Base-by-base conservation (phyloP, 129 eudicot species). In the Pittosporum tobira region DNA sequence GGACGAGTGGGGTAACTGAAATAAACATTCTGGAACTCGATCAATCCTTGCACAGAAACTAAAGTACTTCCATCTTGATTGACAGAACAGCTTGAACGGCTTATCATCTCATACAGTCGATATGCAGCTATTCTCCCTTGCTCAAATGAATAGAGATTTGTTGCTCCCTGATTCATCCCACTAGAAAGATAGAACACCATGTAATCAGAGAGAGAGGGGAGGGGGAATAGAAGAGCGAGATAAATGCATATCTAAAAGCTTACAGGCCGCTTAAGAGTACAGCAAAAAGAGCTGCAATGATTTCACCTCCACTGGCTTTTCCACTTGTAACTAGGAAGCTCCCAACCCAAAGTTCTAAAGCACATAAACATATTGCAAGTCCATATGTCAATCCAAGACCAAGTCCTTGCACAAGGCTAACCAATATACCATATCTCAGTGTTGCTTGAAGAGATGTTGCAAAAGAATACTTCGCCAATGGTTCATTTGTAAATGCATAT, bases 41-140 rank as follows among this genome's bases (percentile, higher is more conserved):
- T 75, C 57, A 61, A 65, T 50, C 89, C 89, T 65, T 75, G 75
- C 12, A 82, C 79, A 30, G 72, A 71, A 56, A 44, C 63, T 63
- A 82, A 57, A 25, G 62, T 72, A 65, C 29, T 54, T 25, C 89
- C 89, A 64, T 78, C 81, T 51, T 72, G 73, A 68, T 48, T 34
- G 34, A 49, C 71, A 64, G 53, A 52, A 21, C 72, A 68, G 42
- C 51, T 57, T 46, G 79, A 78, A 63, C 77, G 79, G 47, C 82
- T 69, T 78, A 75, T 82, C 59, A 82, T 76, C 59, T 72, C 89
- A 62, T 68, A 78, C 40, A 82, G 73, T 63, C 82, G 71, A 62
- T 75, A 72, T 15, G 89, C 89, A 65, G 89, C 84, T 68, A 82
- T 78, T 42, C 89, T 77, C 31, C 79, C 89, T 75, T 78, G 79